Percentiles rank a stretch among this genome's conserved stretches.
These are phyloP conservation scores for Pseudocercospora fijiensis DNA, from an alignment of 2,329 filamentous ascomycete genomes.

Conservation along the genomic window DNA sequence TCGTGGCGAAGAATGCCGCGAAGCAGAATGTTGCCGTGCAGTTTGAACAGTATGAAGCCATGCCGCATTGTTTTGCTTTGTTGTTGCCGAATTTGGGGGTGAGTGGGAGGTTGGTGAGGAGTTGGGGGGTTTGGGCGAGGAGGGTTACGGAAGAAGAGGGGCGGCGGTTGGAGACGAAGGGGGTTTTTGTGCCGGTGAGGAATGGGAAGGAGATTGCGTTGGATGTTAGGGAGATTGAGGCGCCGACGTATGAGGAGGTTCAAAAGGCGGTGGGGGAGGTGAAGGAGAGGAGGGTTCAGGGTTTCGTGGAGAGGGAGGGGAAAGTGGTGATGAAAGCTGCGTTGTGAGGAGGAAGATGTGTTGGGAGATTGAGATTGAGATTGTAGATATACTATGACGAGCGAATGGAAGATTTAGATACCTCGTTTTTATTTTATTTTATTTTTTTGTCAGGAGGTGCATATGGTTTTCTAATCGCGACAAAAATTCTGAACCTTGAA, in stretches of 20 bases:
- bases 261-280: conserved; percentile 32
- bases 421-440: too few relatives aligned
- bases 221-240: conserved; percentile 28
- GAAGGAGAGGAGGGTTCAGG: conserved; percentile 35
- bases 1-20: conserved; percentile 58
- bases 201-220: conserved; percentile 33
- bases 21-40: conserved; percentile 60
- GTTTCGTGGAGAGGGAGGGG: conserved; percentile 37
- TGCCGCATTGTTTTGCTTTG: conserved; percentile 69
- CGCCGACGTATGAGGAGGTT: conserved; percentile 32
- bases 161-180: conserved; percentile 32
- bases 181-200: conserved; percentile 34
- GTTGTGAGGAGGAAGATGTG: too few relatives aligned
- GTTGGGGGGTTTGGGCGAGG: conserved; percentile 38
- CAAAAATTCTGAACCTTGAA: too few relatives aligned
- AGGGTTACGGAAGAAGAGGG: conserved; percentile 33
- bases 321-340: conserved; percentile 38
- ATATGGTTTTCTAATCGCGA: too few relatives aligned
- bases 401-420: too few relatives aligned
- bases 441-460: too few relatives aligned
- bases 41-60: conserved; percentile 73
- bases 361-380: too few relatives aligned
- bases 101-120: conserved; percentile 38
- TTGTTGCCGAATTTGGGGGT: conserved; percentile 41
- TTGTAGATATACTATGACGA: too few relatives aligned